Evolutionary conservation across 139 green algal species (phyloP).

Genomic region (Tetraselmis striata): DNA sequence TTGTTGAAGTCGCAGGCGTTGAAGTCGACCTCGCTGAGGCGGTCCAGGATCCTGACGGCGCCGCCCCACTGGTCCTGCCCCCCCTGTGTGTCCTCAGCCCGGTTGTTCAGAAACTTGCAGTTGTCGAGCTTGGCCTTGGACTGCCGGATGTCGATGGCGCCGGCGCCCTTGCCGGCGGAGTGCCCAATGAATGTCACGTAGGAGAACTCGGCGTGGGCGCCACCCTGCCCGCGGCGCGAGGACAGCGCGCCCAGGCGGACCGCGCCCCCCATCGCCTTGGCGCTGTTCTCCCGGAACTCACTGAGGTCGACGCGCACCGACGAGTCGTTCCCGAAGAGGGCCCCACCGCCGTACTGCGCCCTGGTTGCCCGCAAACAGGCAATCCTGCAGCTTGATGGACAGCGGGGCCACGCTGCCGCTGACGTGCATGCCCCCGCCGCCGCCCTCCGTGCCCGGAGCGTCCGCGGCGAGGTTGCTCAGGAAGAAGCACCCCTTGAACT

Average conservation of each 20-base stretch:
- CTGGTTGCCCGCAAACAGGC: neutral
- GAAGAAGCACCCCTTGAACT: neutral
- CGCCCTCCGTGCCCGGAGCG: neutral
- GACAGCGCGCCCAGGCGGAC: neutral
- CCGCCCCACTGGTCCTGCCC: neutral
- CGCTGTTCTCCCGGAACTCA: neutral
- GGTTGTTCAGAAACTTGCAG: neutral
- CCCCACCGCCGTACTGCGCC: neutral
- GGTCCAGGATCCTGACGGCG: neutral
- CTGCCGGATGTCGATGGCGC: neutral
- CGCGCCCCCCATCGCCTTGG: neutral
- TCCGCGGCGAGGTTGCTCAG: neutral
- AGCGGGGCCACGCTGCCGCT: neutral
- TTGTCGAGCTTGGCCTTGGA: neutral
- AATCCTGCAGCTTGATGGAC: neutral
- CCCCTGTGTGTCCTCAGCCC: neutral
- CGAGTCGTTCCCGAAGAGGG: neutral
- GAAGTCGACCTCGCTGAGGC: neutral
- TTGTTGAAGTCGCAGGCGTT: neutral
- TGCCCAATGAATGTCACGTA: neutral
- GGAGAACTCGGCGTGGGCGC: neutral
- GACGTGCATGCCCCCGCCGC: neutral
- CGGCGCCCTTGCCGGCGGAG: neutral
- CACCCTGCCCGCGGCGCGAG: neutral
- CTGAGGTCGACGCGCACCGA: neutral